These are phyloP conservation scores for Xylariaceae sp. DNA, from an alignment of 2,329 filamentous ascomycete genomes.

Conservation along the genomic window DNA sequence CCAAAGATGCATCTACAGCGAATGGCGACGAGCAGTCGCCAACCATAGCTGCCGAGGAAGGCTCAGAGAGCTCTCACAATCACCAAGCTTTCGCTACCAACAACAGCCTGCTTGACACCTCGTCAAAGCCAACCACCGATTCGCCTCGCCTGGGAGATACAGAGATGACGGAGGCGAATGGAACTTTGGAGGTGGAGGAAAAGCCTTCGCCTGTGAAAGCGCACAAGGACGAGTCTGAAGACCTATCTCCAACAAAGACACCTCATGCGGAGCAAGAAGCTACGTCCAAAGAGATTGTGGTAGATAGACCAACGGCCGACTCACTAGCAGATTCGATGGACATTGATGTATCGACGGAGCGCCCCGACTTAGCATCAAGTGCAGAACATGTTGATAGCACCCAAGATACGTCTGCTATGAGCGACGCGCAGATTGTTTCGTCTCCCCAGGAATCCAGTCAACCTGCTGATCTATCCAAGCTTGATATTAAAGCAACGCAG, in stretches of 20 bases:
- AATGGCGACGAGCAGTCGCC: constrained; percentile 33
- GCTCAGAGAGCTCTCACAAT: constrained; percentile 26
- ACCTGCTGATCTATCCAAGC: constrained; percentile 40
- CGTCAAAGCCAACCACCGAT: constrained; percentile 19
- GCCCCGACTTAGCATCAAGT: constrained; percentile 28
- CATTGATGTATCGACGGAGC: constrained; percentile 35
- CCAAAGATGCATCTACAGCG: constrained; percentile 25
- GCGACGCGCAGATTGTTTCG: constrained; percentile 31
- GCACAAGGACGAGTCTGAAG: constrained; percentile 4
- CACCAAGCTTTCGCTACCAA: constrained; percentile 36
- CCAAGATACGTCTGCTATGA: constrained; percentile 32
- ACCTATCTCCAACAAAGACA: constrained; percentile 12
- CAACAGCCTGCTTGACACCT: constrained; percentile 23
- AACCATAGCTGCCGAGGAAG: not conserved
- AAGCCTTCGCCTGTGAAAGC: constrained; percentile 8
- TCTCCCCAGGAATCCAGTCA: constrained; percentile 43
- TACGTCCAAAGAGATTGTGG: constrained; percentile 1
- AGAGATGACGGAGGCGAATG: constrained; percentile 31
- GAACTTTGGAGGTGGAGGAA: constrained; percentile 12
- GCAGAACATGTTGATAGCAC: constrained; percentile 31
- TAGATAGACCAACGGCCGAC: not conserved
- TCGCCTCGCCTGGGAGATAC: constrained; percentile 16
- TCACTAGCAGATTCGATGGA: constrained; percentile 38
- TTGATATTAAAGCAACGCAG: constrained; percentile 40
- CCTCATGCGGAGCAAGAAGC: constrained; percentile 17